These are phyloP conservation scores for Lepiota venenata DNA, from an alignment of 768 basidiomycete species.

Conservation along the genomic window DNA sequence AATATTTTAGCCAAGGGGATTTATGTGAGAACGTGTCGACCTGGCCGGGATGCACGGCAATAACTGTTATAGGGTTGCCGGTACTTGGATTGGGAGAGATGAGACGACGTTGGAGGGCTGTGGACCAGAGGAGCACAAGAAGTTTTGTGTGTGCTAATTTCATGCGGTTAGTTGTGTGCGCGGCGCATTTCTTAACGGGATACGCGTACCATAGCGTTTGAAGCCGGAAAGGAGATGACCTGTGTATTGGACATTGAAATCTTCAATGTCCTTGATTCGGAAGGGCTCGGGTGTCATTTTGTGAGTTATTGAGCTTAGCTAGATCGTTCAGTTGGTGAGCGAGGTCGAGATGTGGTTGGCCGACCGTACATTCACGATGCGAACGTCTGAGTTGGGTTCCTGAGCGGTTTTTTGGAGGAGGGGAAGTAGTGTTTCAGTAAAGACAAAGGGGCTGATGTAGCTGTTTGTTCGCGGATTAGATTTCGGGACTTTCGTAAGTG, in stretches of 20 bases:
- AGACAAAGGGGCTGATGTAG: slow-evolving; percentile 22
- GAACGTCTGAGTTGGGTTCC: slow-evolving; percentile 17
- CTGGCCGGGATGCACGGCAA: slow-evolving; percentile 23
- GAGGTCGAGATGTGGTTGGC: too few species aligned
- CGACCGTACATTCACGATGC: slow-evolving; percentile 18
- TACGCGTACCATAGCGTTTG: not conserved
- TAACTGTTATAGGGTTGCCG: slow-evolving; percentile 16
- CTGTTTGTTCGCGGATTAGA: too few species aligned
- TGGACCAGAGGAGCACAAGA: not conserved
- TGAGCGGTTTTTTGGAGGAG: slow-evolving; percentile 21
- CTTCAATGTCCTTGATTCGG: not conserved
- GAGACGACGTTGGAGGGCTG: not conserved
- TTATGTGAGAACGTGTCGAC: slow-evolving; percentile 28
- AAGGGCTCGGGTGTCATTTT: not conserved
- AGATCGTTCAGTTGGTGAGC: not conserved
- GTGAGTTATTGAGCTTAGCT: not conserved
- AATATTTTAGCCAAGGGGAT: slow-evolving; percentile 12
- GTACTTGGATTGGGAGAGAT: not conserved
- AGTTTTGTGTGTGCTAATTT: not conserved
- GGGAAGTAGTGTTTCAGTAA: slow-evolving; percentile 23
- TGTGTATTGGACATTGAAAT: not conserved
- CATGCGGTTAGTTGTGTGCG: not conserved
- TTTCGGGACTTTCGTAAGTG: too few species aligned
- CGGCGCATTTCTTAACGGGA: not conserved
- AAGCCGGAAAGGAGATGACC: not conserved